Percentiles rank a stretch among this genome's conserved stretches.
Conservation (phyloP, 805 yeast genomes). For the Spathaspora hagerdaliae region DNA sequence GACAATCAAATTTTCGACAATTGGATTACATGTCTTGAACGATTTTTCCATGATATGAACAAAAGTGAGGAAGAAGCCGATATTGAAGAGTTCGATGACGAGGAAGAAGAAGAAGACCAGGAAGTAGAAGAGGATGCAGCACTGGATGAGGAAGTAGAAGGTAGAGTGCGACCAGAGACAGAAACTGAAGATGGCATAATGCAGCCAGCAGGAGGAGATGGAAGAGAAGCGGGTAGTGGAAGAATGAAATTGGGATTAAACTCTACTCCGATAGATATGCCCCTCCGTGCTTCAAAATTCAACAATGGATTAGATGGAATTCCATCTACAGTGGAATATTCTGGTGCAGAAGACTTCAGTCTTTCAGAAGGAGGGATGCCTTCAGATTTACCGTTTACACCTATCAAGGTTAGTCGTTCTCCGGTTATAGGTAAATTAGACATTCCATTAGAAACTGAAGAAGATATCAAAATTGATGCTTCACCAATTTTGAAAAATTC, state of each 20-base stretch:
- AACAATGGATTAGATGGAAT: neutral
- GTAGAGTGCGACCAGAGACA: neutral
- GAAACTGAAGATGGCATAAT: neutral
- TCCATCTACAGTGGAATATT: neutral
- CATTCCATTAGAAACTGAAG: neutral
- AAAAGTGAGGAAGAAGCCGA: neutral
- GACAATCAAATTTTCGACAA: slow-evolving; percentile 5
- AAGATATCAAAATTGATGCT: neutral
- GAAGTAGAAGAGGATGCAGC: slow-evolving; percentile 1
- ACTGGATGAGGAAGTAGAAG: neutral
- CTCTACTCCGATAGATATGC: neutral
- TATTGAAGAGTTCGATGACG: slow-evolving; percentile 1
- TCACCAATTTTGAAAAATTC: neutral
- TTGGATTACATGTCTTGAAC: slow-evolving; percentile 14
- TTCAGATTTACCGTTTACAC: neutral
- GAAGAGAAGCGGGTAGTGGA: neutral
- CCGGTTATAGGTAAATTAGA: neutral
- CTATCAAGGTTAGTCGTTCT: neutral
- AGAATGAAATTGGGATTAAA: no score
- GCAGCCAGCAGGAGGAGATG: neutral
- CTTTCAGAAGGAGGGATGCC: neutral
- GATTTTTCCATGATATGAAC: slow-evolving; percentile 3
- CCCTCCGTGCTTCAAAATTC: neutral
- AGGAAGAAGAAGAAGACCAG: slow-evolving; percentile 1
- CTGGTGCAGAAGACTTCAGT: slow-evolving; percentile 1